Percentiles rank a stretch among this genome's conserved stretches.
phyloP scores from a whole-genome alignment of 1,139 yeast species.

The Candida sojae region DNA sequence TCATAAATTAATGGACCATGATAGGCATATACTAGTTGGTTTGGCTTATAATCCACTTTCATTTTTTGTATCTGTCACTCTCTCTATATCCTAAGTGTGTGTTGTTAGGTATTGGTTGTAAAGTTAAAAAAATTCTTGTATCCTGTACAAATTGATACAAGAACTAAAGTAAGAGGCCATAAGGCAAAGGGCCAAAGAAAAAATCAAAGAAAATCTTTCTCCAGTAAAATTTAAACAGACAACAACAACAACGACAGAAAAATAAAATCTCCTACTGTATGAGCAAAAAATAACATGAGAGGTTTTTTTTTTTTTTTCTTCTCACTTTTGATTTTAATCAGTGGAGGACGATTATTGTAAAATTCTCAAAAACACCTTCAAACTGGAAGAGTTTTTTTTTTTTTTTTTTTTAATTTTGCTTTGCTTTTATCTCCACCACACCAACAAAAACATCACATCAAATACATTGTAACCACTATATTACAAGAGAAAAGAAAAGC shows the following conservation, averaged over 20 bases:
- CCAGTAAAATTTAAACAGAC: no score
- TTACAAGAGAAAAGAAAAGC: background rate
- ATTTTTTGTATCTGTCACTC: background rate
- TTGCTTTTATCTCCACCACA: conserved; percentile 1
- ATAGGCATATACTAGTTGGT: conserved; percentile 69
- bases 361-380: background rate
- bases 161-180: no score
- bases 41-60: conserved; percentile 24
- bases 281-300: no score
- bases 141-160: no score
- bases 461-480: background rate
- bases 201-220: no score
- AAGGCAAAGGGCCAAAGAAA: no score
- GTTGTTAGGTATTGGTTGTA: background rate
- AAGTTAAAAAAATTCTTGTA: no score
- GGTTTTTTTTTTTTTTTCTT: no score
- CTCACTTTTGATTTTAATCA: background rate
- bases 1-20: conserved; percentile 92
- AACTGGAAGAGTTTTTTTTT: background rate
- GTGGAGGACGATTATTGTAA: no score
- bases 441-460: background rate
- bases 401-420: background rate
- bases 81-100: background rate
- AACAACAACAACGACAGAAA: no score
- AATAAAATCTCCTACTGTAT: no score